Base-by-base conservation (phyloP, 2,329 filamentous ascomycete species). In the Arthrobotrys sphaeroides region DNA sequence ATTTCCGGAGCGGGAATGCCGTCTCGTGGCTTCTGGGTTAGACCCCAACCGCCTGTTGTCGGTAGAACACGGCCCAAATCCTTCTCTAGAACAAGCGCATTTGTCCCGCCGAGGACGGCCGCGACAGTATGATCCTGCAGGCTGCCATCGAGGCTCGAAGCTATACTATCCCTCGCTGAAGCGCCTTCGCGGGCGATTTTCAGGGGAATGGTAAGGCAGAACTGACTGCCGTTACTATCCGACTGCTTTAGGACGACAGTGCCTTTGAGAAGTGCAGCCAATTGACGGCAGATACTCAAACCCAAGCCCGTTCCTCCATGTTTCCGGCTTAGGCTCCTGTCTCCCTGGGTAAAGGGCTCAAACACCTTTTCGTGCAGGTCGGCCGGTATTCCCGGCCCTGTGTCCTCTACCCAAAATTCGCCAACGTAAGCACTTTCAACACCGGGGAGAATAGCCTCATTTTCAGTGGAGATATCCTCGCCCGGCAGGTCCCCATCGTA, bases 341-440 rank as follows among this genome's bases (percentile, higher is more conserved):
- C 93, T n/a, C 91, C 94, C 82, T 97, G 94, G 0, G 97, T 91
- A 80, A 97, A 97, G 0, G 94, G 94, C 81, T 97, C 94, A 81
- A 97, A 97, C 7, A 97, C 92, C 78, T 90, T 90, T 68, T 91
- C 85, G 79, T 93, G 92, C 82, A 96, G 88, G 77, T 90, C 84
- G 5, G 89, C 87, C 0, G 92, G 88, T 67, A 97, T 96, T 26
- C 94, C 94, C 0, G 93, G 93, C 0, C 94, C 94, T 0, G 90
- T 94, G 78, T 97, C 94, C 80, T 93, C 87, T 0, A 97, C 92
- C 81, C 96, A 91, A 75, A 97, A 96, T 80, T 96, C 91, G 79
- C 96, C 96, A 7, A 89, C 81, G 64, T 91, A 87, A n/a, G 87
- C 87, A 22, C 45, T 51, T 4, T 72, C 73, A 12, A 62, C 24